Evolutionary conservation across 2,329 filamentous ascomycete genomes (phyloP).

Genomic region (Pseudogymnoascus sp.): DNA sequence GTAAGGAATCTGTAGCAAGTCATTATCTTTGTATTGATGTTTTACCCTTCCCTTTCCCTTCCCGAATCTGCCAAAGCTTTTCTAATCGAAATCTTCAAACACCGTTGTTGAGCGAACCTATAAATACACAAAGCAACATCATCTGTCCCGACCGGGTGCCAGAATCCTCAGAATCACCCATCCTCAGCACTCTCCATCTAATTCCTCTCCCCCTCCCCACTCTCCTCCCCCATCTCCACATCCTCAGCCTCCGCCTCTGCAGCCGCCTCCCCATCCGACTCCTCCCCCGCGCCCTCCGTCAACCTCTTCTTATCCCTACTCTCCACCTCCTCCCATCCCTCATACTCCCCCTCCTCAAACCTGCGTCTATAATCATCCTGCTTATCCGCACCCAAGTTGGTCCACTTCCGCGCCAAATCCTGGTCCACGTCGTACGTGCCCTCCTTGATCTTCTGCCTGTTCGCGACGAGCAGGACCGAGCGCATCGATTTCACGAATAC

Average conservation of each 20-base stretch:
- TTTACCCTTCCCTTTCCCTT: too few relatives aligned
- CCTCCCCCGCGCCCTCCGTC: not conserved
- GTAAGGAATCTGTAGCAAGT: too few relatives aligned
- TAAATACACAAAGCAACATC: not conserved
- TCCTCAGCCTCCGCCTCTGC: not conserved
- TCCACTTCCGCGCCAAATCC: conserved; percentile 25
- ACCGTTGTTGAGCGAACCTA: not conserved
- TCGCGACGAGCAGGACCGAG: conserved; percentile 18
- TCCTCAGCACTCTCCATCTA: not conserved
- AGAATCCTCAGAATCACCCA: not conserved
- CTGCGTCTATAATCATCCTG: conserved; percentile 15
- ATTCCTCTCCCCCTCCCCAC: not conserved
- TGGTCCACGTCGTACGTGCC: conserved; percentile 25
- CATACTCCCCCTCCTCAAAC: not conserved
- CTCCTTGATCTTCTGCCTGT: conserved; percentile 22
- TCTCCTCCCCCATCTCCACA: not conserved
- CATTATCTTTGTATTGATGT: not conserved
- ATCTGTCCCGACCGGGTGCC: not conserved
- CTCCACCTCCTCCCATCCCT: not conserved
- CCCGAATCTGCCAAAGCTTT: not conserved
- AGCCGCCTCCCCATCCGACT: not conserved
- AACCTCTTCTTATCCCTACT: not conserved
- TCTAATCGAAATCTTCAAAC: not conserved
- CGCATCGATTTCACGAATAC: conserved; percentile 25
- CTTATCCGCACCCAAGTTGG: conserved; percentile 18